Evolutionary conservation across 495 filamentous ascomycete genomes (phyloP).

Genomic region (Daldinia decipiens): DNA sequence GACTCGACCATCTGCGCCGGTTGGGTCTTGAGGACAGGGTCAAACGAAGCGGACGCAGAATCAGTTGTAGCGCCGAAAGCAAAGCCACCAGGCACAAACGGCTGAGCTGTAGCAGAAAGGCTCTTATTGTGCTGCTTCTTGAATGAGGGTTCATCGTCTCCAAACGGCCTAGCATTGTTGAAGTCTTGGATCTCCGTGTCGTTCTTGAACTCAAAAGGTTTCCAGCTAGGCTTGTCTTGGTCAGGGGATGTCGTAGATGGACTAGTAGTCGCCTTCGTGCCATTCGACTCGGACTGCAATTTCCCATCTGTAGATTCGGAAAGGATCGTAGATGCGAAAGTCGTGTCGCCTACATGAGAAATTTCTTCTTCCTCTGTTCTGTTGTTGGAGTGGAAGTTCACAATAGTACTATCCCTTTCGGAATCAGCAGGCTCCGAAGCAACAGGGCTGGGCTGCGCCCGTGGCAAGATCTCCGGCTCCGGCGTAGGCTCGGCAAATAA

Average conservation of each 20-base stretch:
- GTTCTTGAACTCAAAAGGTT: slow-evolving; percentile 57
- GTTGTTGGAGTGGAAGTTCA: slow-evolving; percentile 42
- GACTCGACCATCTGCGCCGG: slow-evolving; percentile 53
- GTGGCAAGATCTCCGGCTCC: slow-evolving; percentile 58
- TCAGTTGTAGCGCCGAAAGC: slow-evolving; percentile 46
- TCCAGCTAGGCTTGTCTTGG: slow-evolving; percentile 52
- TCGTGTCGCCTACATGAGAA: slow-evolving; percentile 51
- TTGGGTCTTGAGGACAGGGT: slow-evolving; percentile 37
- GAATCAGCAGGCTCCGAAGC: slow-evolving; percentile 37
- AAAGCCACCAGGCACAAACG: slow-evolving; percentile 70
- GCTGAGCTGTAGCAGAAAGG: slow-evolving; percentile 73
- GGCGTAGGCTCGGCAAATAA: slow-evolving; percentile 70
- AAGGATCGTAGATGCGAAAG: slow-evolving; percentile 56
- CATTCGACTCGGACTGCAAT: slow-evolving; percentile 56
- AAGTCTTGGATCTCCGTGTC: slow-evolving; percentile 52
- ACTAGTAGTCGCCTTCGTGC: slow-evolving; percentile 60
- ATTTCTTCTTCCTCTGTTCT: slow-evolving; percentile 61
- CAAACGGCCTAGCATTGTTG: slow-evolving; percentile 55
- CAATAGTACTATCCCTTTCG: slow-evolving; percentile 42
- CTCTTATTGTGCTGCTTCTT: slow-evolving; percentile 63
- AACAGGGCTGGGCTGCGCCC: slow-evolving; percentile 47
- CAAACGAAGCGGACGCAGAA: slow-evolving; percentile 27
- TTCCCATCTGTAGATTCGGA: slow-evolving; percentile 61
- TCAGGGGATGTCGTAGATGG: slow-evolving; percentile 56
- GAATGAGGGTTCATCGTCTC: slow-evolving; percentile 48